Evolutionary conservation across 345 rosid genomes (phyloP).

Genomic region (Ceriops decandra): DNA sequence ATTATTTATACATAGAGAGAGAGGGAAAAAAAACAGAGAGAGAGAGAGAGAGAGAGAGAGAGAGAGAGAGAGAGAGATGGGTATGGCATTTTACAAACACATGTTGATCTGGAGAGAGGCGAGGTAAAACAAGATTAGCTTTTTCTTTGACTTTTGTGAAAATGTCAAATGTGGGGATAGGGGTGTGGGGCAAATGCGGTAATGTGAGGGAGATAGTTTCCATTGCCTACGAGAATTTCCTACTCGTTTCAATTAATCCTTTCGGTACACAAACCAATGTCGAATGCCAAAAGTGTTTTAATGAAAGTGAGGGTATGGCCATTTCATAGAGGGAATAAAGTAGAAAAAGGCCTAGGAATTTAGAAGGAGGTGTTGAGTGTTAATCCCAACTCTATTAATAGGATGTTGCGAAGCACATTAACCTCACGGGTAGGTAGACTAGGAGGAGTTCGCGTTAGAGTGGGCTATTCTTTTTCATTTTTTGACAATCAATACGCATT

Average conservation of each 20-base stretch:
- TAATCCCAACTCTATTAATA: slow-evolving; percentile 1
- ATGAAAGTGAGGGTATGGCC: slow-evolving; percentile 4
- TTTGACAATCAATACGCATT: too few relatives aligned
- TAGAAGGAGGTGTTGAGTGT: background rate
- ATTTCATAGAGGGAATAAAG: slow-evolving; percentile 6
- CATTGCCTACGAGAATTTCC: slow-evolving; percentile 8
- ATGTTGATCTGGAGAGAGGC: background rate
- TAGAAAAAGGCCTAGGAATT: background rate
- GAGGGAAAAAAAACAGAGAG: too few relatives aligned
- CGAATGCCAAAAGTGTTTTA: background rate
- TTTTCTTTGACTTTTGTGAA: slow-evolving; percentile 58
- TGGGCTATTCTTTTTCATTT: background rate
- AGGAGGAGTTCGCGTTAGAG: background rate
- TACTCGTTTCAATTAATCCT: slow-evolving; percentile 2
- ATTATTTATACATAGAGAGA: slow-evolving; percentile 45
- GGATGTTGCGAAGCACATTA: slow-evolving; percentile 6
- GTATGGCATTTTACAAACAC: background rate
- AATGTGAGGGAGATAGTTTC: slow-evolving; percentile 14
- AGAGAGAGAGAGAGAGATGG: background rate
- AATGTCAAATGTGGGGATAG: slow-evolving; percentile 55
- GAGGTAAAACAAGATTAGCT: slow-evolving; percentile 16
- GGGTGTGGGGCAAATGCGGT: slow-evolving; percentile 15
- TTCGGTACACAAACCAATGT: slow-evolving; percentile 7
- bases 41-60: too few relatives aligned
- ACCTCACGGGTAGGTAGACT: background rate